phyloP scores from a whole-genome alignment of 2,329 filamentous ascomycete genomes.

The Shiraia sp. region DNA sequence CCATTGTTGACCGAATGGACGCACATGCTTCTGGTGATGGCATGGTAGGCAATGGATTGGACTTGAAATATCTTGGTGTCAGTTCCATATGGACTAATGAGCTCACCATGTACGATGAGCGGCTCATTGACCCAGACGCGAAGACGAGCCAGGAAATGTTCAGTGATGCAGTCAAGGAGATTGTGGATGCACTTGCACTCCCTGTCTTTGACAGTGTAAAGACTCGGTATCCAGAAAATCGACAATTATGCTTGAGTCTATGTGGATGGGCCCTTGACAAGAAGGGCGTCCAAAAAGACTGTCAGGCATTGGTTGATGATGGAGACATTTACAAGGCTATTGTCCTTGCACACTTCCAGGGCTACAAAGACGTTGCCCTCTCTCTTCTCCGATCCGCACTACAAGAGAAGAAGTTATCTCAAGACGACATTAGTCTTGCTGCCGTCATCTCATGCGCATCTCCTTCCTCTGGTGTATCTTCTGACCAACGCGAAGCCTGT shows the following conservation, averaged over 20 bases:
- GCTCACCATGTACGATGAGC: conserved; percentile 57
- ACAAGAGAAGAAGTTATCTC: conserved; percentile 65
- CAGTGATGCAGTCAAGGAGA: conserved; percentile 58
- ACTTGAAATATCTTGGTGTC: conserved; percentile 77
- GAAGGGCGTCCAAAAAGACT: conserved; percentile 55
- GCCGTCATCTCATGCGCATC: conserved; percentile 54
- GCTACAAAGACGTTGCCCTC: conserved; percentile 69
- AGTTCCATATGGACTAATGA: conserved; percentile 72
- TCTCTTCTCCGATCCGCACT: conserved; percentile 71
- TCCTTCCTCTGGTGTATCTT: conserved; percentile 48
- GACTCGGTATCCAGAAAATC: conserved; percentile 69
- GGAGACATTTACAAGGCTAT: conserved; percentile 74
- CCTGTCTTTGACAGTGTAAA: conserved; percentile 65
- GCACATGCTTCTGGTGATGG: conserved; percentile 66
- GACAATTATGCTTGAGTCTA: conserved; percentile 74
- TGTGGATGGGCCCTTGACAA: conserved; percentile 70
- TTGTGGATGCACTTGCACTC: conserved; percentile 66
- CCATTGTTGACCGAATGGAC: conserved; percentile 70
- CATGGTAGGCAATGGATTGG: conserved; percentile 70
- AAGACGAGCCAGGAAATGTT: conserved; percentile 61
- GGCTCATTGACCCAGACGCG: conserved; percentile 41
- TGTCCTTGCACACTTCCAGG: conserved; percentile 74
- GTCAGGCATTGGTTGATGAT: conserved; percentile 55
- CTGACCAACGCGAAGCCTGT: conserved; percentile 65
- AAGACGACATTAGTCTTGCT: conserved; percentile 52